Evolutionary conservation across 805 yeast genomes (phyloP).

Genomic region (Torulaspora gathmanii): DNA sequence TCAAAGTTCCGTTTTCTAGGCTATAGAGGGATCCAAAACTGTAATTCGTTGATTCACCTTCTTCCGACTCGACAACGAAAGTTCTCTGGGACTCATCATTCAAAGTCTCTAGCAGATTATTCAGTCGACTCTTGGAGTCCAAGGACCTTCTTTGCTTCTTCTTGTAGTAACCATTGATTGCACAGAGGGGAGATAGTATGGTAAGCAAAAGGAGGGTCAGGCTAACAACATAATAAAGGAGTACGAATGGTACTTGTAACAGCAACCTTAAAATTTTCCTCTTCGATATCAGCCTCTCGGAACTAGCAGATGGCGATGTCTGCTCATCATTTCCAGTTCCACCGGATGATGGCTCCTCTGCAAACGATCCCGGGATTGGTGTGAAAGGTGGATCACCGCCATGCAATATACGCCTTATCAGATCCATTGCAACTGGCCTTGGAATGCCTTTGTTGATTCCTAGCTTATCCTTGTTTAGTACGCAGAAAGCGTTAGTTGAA

Average conservation of each 20-base stretch:
- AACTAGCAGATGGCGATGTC: not conserved
- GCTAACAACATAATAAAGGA: conserved; percentile 19
- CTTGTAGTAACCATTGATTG: conserved; percentile 23
- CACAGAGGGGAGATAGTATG: conserved; percentile 22
- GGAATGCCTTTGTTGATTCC: not conserved
- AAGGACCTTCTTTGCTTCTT: conserved; percentile 14
- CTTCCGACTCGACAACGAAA: conserved; percentile 1
- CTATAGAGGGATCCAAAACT: conserved; percentile 31
- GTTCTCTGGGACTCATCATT: conserved; percentile 13
- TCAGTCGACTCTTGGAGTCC: conserved; percentile 15
- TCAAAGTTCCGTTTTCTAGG: conserved; percentile 19
- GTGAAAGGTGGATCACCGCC: conserved; percentile 16
- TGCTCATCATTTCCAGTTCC: conserved; percentile 4
- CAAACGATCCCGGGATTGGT: conserved; percentile 14
- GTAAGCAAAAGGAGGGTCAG: conserved; percentile 9
- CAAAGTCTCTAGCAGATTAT: conserved; percentile 17
- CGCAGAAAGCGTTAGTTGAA: not conserved
- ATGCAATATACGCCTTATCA: conserved; percentile 16
- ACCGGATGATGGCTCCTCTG: conserved; percentile 5
- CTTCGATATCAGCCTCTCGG: conserved; percentile 3
- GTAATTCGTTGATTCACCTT: conserved; percentile 9
- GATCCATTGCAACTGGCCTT: conserved; percentile 12
- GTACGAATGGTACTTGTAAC: conserved; percentile 16
- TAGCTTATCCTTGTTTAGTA: not conserved
- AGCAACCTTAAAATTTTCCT: conserved; percentile 8